Base-by-base conservation (phyloP, 1,139 yeast species). In the Kazachstania sp. region DNA sequence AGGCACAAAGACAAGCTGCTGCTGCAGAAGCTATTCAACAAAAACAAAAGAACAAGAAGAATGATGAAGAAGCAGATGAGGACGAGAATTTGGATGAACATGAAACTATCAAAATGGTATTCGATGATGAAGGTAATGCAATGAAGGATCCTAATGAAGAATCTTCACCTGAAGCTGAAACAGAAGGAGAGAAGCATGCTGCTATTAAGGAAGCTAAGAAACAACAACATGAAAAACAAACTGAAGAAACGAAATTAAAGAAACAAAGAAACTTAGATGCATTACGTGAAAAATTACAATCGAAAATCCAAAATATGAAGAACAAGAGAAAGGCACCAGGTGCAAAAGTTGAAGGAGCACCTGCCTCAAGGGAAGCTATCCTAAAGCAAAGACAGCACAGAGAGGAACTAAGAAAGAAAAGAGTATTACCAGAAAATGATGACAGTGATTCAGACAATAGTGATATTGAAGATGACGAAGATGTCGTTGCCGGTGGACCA, bases 281-380 rank as follows among this genome's bases (percentile, higher is more conserved):
- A 53, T 73, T 92, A 51, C 77, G 87, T 57, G 81, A 78, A 29
- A 81, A 83, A 64, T 74, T 92, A 45, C 82, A 92, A 32, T 76
- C 76, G 19, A 86, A 81, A 64, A 90, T 92, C 54, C 77, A 72
- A 50, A 72, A 68, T 29, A 64, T 92, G 67, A 79, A 81, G 56
- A 92, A 83, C 50, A 85, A 79, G 66, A 79, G 99, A 61, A 90
- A 84, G 60, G 98, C 97, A 0, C 94, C 94, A 1, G 97, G 97
- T 1, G 71, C 92, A 0, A 83, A 79, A 41, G 80, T 74, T 15
- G 73, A 76, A 4, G 95, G 95, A 28, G 94, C 95, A 0, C 92
- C 94, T 12, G 76, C 82, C 51, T 82, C 90, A 3, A 74, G 94
- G 63, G 88, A 83, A 53, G 86, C 83, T 49, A 83, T 84, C 43